phyloP scores from a whole-genome alignment of 306 rosid genomes.

The Gastrolobium villosum region DNA sequence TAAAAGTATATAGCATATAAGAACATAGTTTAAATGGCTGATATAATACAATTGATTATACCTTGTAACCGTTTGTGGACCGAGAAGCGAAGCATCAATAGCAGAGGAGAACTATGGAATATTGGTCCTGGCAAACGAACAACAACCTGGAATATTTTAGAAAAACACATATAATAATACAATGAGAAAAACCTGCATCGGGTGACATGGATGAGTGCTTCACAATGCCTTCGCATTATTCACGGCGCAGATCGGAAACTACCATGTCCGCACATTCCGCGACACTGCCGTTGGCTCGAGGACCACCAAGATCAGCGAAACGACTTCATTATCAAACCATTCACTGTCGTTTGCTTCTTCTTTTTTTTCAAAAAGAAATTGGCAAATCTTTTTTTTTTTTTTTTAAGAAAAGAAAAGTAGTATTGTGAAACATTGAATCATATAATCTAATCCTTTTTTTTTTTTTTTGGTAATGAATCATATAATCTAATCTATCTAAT shows the following conservation, averaged over 20 bases:
- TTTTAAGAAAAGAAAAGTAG: too few relatives aligned
- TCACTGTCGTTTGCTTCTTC: too few relatives aligned
- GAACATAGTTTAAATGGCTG: not conserved
- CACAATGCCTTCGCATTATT: not conserved
- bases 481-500: too few relatives aligned
- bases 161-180: not conserved
- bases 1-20: not conserved
- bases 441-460: too few relatives aligned
- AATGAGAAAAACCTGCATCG: conserved; percentile 41
- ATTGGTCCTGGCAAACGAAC: conserved; percentile 63
- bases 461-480: too few relatives aligned
- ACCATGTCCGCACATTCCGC: not conserved
- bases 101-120: conserved; percentile 73
- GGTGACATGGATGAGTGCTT: not conserved
- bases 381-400: too few relatives aligned
- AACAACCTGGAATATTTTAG: not conserved
- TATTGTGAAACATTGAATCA: too few relatives aligned
- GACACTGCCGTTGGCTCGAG: not conserved
- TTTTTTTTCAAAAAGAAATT: too few relatives aligned
- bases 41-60: conserved; percentile 12
- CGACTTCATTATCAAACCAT: not conserved
- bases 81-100: conserved; percentile 61
- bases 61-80: conserved; percentile 70
- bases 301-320: not conserved
- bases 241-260: not conserved